These are phyloP conservation scores for Nemania serpens DNA, from an alignment of 2,329 filamentous ascomycete genomes.

Conservation along the genomic window DNA sequence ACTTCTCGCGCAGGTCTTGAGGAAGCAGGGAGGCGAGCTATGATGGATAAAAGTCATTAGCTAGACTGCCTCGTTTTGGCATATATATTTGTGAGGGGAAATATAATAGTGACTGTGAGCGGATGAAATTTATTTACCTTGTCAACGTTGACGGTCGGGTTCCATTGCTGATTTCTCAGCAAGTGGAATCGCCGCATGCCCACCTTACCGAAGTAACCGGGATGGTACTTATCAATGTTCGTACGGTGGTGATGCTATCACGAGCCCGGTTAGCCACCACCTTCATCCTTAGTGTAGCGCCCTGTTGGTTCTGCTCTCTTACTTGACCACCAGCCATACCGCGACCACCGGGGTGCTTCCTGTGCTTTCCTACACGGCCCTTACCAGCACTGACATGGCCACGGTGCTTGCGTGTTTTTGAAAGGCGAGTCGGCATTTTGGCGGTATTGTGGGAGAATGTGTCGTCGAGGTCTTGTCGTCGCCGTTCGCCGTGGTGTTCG, in stretches of 20 bases:
- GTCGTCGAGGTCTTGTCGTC: slow-evolving; percentile 29
- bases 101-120: not conserved
- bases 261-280: no score
- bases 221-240: slow-evolving; percentile 83
- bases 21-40: slow-evolving; percentile 97
- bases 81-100: no score
- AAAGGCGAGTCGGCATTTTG: slow-evolving; percentile 32
- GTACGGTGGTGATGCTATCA: slow-evolving; percentile 90
- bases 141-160: slow-evolving; percentile 97
- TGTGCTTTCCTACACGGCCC: slow-evolving; percentile 98
- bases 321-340: slow-evolving; percentile 65
- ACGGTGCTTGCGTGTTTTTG: slow-evolving; percentile 55
- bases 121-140: slow-evolving; percentile 74
- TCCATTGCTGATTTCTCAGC: slow-evolving; percentile 96
- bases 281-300: not conserved
- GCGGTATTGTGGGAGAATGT: slow-evolving; percentile 19
- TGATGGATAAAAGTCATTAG: slow-evolving; percentile 15
- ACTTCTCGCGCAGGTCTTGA: slow-evolving; percentile 88
- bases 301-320: slow-evolving; percentile 1
- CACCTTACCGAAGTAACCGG: slow-evolving; percentile 99
- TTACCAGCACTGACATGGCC: slow-evolving; percentile 98
- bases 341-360: slow-evolving; percentile 86
- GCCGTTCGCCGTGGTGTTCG: slow-evolving; percentile 22
- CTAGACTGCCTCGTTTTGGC: not conserved
- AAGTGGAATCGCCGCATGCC: slow-evolving; percentile 98